Conservation (phyloP, 2,329 filamentous ascomycete species). For the Pochonia chlamydosporia region DNA sequence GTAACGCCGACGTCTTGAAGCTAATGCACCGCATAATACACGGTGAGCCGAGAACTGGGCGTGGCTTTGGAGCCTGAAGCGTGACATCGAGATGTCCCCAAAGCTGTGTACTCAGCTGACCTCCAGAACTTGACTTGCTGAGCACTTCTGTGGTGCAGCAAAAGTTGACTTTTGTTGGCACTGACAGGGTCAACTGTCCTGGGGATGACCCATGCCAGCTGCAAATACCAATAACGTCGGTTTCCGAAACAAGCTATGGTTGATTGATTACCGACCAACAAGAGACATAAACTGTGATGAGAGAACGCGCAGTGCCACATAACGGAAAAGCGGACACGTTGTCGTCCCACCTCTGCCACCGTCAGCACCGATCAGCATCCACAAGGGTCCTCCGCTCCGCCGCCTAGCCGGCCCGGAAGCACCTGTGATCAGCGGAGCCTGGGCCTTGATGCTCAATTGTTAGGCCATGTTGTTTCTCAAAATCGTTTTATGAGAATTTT, state of each 20-base stretch:
- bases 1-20: too few species aligned
- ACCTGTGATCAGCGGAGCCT: not conserved
- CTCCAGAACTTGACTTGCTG: too few species aligned
- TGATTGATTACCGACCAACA: not conserved
- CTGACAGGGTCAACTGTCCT: not conserved
- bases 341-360: slow-evolving; percentile 3
- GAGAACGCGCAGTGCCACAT: not conserved
- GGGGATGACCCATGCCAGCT: not conserved
- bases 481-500: too few species aligned
- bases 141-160: too few species aligned
- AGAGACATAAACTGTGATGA: not conserved
- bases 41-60: too few species aligned
- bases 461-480: too few species aligned
- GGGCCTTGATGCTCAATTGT: too few species aligned
- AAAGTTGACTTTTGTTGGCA: not conserved
- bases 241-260: not conserved
- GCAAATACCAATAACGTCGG: not conserved
- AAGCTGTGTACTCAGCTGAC: too few species aligned
- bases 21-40: too few species aligned
- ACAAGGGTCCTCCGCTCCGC: slow-evolving; percentile 6
- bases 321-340: slow-evolving; percentile 5
- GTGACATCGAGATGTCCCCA: too few species aligned
- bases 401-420: slow-evolving; percentile 5
- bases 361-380: slow-evolving; percentile 9
- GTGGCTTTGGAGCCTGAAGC: too few species aligned